A percentile compares a stretch with the other conserved stretches of the same genome.
Evolutionary conservation across 331 rosid species (phyloP).

Genomic region (Rhamnella rubrinervis): DNA sequence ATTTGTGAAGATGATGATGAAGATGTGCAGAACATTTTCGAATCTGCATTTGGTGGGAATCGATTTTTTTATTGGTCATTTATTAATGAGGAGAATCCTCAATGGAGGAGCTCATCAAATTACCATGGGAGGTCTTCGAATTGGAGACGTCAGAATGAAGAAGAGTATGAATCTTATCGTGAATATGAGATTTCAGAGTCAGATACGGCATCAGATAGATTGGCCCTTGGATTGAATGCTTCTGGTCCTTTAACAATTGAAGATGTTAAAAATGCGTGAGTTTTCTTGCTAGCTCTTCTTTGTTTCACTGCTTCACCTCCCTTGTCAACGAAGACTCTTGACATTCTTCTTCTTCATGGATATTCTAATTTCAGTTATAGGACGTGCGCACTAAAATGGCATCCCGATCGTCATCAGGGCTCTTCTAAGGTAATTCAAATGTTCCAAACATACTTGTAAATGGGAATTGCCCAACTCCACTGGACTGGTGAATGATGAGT

Average conservation of each 20-base stretch:
- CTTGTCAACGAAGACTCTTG: constrained; percentile 2
- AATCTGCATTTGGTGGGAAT: constrained; percentile 60
- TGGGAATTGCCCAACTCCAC: no score
- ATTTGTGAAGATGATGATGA: constrained; percentile 58
- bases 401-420: constrained; percentile 93
- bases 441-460: constrained; percentile 1
- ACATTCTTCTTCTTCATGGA: not conserved
- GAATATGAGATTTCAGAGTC: constrained; percentile 40
- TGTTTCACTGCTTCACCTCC: not conserved
- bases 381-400: constrained; percentile 81
- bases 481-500: no score
- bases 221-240: constrained; percentile 73
- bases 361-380: constrained; percentile 54
- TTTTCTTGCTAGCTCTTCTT: constrained; percentile 12
- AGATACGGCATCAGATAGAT: constrained; percentile 44
- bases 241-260: constrained; percentile 74
- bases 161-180: constrained; percentile 42
- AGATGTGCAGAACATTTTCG: constrained; percentile 59
- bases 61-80: constrained; percentile 62
- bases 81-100: constrained; percentile 61
- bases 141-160: constrained; percentile 42
- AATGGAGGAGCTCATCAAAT: constrained; percentile 57
- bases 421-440: constrained; percentile 59
- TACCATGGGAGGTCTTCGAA: constrained; percentile 52
- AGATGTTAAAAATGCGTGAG: constrained; percentile 87